Evolutionary conservation across 2,329 filamentous ascomycete species (phyloP).

Genomic region (Aspergillus piperis): DNA sequence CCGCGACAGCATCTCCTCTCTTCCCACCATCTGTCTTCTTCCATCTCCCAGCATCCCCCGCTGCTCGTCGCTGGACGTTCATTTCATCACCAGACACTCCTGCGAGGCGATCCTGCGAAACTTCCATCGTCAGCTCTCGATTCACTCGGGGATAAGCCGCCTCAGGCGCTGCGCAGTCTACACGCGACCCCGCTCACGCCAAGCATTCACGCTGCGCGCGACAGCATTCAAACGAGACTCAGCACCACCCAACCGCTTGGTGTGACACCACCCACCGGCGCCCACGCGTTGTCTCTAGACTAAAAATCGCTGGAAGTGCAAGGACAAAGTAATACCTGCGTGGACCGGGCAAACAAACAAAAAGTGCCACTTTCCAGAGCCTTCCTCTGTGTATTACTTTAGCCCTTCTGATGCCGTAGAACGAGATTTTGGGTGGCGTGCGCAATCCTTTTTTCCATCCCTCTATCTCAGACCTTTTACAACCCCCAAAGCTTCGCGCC

Average conservation of each 20-base stretch:
- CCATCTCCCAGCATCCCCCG: constrained; percentile 2
- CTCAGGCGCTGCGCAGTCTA: constrained; percentile 6
- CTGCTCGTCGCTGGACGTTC: constrained; percentile 1
- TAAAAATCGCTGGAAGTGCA: constrained; percentile 22
- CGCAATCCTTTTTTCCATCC: constrained; percentile 22
- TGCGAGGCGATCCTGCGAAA: not conserved
- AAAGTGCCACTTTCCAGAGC: constrained; percentile 32
- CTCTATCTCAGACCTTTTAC: constrained; percentile 12
- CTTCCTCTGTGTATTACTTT: constrained; percentile 44
- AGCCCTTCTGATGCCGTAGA: constrained; percentile 45
- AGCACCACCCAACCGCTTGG: constrained; percentile 16
- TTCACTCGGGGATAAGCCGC: not conserved
- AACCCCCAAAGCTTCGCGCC: constrained; percentile 28
- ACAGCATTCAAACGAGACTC: constrained; percentile 25
- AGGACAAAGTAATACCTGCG: constrained; percentile 37
- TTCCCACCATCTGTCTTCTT: constrained; percentile 9
- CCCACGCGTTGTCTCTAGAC: constrained; percentile 21
- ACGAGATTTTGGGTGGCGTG: constrained; percentile 34
- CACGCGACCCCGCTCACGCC: constrained; percentile 35
- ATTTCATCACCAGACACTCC: not conserved
- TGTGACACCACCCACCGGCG: constrained; percentile 18
- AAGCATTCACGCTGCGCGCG: constrained; percentile 29
- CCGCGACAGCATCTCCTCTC: constrained; percentile 14
- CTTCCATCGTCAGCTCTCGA: not conserved
- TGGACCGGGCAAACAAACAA: constrained; percentile 26